phyloP scores from a whole-genome alignment of 768 basidiomycete genomes.

The Trametes gibbosa region DNA sequence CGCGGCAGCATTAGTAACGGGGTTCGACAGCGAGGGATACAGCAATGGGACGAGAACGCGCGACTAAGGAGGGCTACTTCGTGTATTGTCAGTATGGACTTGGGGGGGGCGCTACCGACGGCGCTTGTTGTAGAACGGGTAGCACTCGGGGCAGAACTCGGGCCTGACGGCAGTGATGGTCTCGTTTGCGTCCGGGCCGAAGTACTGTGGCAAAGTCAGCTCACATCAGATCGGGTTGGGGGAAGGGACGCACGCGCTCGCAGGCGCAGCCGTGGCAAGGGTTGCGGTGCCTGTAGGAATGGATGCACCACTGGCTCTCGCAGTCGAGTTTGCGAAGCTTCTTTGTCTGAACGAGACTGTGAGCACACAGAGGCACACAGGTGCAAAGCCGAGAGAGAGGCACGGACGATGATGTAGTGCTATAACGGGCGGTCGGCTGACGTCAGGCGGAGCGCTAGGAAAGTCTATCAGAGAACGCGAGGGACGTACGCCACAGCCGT shows the following conservation, averaged over 20 bases:
- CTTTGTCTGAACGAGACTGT: slow-evolving; percentile 39
- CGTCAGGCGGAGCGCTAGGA: slow-evolving; percentile 24
- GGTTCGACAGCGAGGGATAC: neutral
- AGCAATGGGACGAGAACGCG: neutral
- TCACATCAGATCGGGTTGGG: neutral
- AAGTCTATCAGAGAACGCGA: slow-evolving; percentile 11
- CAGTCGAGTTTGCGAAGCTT: slow-evolving; percentile 57
- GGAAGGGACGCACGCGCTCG: slow-evolving; percentile 37
- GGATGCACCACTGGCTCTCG: slow-evolving; percentile 39
- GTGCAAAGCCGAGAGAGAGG: slow-evolving; percentile 9
- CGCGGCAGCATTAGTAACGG: neutral
- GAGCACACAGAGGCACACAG: slow-evolving; percentile 9
- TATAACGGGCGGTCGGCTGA: slow-evolving; percentile 24
- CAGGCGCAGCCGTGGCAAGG: slow-evolving; percentile 43
- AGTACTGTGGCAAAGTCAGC: slow-evolving; percentile 46
- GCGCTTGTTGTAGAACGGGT: slow-evolving; percentile 27
- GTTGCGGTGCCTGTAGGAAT: slow-evolving; percentile 39
- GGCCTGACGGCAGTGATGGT: slow-evolving; percentile 48
- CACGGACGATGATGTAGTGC: slow-evolving; percentile 70
- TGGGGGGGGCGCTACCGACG: slow-evolving; percentile 16
- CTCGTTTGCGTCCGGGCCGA: slow-evolving; percentile 69
- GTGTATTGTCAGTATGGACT: neutral
- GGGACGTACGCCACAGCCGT: slow-evolving; percentile 58
- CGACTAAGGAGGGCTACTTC: neutral
- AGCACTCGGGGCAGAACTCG: slow-evolving; percentile 38